Conservation (phyloP, 176 grass and related monocot species). For the Carex myosuroides region DNA sequence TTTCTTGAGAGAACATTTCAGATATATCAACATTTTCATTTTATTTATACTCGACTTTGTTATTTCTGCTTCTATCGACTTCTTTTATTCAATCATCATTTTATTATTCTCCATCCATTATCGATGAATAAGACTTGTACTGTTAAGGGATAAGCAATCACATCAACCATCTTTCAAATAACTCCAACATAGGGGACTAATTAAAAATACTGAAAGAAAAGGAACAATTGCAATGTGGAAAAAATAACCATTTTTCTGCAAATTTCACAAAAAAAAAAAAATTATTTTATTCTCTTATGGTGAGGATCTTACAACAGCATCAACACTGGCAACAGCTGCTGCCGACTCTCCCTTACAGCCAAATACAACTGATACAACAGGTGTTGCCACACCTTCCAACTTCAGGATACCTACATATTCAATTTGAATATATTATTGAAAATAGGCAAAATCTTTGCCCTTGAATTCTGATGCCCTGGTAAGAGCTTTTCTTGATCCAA, state of each 20-base stretch:
- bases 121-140: not conserved
- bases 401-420: constrained; percentile 59
- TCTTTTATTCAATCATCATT: not conserved
- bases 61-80: not conserved
- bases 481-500: not conserved
- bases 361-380: constrained; percentile 84
- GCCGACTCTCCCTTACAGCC: constrained; percentile 59
- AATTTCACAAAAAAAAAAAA: not conserved
- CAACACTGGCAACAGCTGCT: constrained; percentile 68
- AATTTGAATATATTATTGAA: not conserved
- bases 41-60: not conserved
- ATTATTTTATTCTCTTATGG: not conserved
- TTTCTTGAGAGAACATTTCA: not conserved
- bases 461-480: not conserved
- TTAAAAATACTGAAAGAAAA: not conserved
- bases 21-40: not conserved
- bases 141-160: not conserved
- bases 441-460: not conserved
- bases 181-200: not conserved
- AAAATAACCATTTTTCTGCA: not conserved
- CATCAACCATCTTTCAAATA: not conserved
- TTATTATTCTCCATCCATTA: not conserved
- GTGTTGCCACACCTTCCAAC: constrained; percentile 48
- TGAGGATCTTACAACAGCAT: constrained; percentile 78
- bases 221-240: constrained; percentile 9